These are phyloP conservation scores for Prinsepia uniflora DNA, from an alignment of 306 rosid species.

Conservation along the genomic window DNA sequence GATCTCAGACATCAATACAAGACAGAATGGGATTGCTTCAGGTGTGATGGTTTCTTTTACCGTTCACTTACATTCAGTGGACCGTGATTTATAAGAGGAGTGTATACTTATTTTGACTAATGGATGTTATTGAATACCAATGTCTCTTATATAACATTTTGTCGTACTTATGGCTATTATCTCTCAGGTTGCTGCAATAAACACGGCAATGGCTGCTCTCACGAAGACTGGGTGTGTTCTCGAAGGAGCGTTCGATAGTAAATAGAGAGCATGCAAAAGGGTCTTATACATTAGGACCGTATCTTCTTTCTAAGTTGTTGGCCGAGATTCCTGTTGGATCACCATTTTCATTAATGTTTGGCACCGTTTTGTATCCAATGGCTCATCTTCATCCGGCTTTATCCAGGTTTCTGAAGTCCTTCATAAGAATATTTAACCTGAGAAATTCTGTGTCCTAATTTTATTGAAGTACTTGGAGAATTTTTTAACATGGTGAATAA, in stretches of 20 bases:
- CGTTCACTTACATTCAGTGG: background rate
- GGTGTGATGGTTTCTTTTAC: constrained; percentile 44
- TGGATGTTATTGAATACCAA: background rate
- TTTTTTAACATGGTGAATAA: background rate
- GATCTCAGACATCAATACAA: constrained; percentile 94
- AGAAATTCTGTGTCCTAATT: constrained; percentile 6
- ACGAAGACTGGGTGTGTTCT: constrained; percentile 88
- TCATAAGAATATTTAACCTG: background rate
- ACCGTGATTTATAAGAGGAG: background rate
- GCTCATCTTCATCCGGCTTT: constrained; percentile 88
- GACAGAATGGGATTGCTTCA: constrained; percentile 99
- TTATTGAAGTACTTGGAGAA: background rate
- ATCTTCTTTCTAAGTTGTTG: constrained; percentile 80
- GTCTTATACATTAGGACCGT: constrained; percentile 87
- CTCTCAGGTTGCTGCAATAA: constrained; percentile 90
- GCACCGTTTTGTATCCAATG: constrained; percentile 88
- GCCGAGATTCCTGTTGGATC: constrained; percentile 93
- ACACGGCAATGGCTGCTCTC: constrained; percentile 98
- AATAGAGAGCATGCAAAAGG: constrained; percentile 89
- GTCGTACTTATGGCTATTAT: constrained; percentile 21
- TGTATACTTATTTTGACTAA: background rate
- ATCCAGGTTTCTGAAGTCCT: constrained; percentile 46
- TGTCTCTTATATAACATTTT: constrained; percentile 16
- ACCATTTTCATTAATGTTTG: constrained; percentile 87
- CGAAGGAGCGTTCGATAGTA: constrained; percentile 85